Percentiles rank a stretch among this genome's conserved stretches.
These are phyloP conservation scores for Alternaria metachromatica DNA, from an alignment of 2,329 filamentous ascomycete genomes.

Conservation along the genomic window DNA sequence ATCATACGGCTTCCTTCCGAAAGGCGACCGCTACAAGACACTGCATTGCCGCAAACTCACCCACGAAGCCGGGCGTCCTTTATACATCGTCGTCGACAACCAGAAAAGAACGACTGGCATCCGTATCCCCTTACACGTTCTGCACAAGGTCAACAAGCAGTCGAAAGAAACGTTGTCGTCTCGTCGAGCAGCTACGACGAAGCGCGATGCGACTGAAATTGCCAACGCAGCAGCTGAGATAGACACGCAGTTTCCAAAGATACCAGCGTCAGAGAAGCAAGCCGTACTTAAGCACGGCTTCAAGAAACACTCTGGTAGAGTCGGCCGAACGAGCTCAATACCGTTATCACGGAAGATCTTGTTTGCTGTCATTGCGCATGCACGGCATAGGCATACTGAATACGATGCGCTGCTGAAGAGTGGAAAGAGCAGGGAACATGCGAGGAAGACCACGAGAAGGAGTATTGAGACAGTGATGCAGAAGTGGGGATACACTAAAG, in stretches of 20 bases:
- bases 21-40: slow-evolving; percentile 45
- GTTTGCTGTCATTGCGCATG: slow-evolving; percentile 59
- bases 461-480: slow-evolving; percentile 29
- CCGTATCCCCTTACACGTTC: slow-evolving; percentile 51
- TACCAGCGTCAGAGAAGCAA: slow-evolving; percentile 47
- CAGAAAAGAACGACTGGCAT: slow-evolving; percentile 49
- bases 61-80: slow-evolving; percentile 30
- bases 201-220: slow-evolving; percentile 32
- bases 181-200: slow-evolving; percentile 50
- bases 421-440: slow-evolving; percentile 26
- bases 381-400: slow-evolving; percentile 56
- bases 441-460: slow-evolving; percentile 30
- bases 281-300: slow-evolving; percentile 53
- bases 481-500: slow-evolving; percentile 34
- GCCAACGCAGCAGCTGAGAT: slow-evolving; percentile 43
- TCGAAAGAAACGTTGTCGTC: slow-evolving; percentile 50
- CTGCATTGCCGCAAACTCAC: slow-evolving; percentile 43
- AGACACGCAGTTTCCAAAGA: slow-evolving; percentile 49
- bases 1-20: slow-evolving; percentile 44
- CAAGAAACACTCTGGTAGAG: slow-evolving; percentile 56
- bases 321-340: slow-evolving; percentile 55
- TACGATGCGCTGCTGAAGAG: slow-evolving; percentile 54
- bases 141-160: slow-evolving; percentile 47
- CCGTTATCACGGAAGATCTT: slow-evolving; percentile 50
- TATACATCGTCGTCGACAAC: slow-evolving; percentile 38